Percentiles rank a stretch among this genome's conserved stretches.
These are phyloP conservation scores for Paraconiothyrium sp. DNA, from an alignment of 2,329 filamentous ascomycete genomes.

Conservation along the genomic window DNA sequence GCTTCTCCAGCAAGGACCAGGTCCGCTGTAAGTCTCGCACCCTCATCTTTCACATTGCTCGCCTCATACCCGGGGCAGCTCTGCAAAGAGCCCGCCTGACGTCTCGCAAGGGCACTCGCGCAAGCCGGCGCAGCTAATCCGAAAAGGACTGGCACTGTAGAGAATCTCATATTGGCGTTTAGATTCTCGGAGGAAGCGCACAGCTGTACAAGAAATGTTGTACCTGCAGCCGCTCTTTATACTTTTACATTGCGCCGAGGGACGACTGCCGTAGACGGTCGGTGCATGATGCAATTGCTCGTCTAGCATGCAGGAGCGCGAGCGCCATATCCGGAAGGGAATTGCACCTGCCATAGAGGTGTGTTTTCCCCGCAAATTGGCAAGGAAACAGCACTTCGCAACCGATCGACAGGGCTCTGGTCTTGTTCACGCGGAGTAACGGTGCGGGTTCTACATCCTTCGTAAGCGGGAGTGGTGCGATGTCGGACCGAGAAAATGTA, in stretches of 20 bases:
- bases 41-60: slow-evolving; percentile 63
- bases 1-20: slow-evolving; percentile 72
- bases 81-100: slow-evolving; percentile 33
- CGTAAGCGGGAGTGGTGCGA: background rate
- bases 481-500: slow-evolving; percentile 11
- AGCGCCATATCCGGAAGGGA: background rate
- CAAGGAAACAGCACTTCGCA: background rate
- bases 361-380: background rate
- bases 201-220: background rate
- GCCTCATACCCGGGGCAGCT: slow-evolving; percentile 74
- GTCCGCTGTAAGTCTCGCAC: slow-evolving; percentile 70
- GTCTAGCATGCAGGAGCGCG: slow-evolving; percentile 1
- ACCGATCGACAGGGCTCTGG: background rate
- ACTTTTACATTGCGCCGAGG: background rate
- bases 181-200: background rate
- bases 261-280: background rate
- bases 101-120: slow-evolving; percentile 27
- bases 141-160: slow-evolving; percentile 34
- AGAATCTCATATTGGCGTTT: slow-evolving; percentile 30
- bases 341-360: background rate
- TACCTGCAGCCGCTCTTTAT: slow-evolving; percentile 1
- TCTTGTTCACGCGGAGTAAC: background rate
- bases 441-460: background rate
- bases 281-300: slow-evolving; percentile 9
- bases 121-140: slow-evolving; percentile 32